Evolutionary conservation across 331 rosid genomes (phyloP), one percentile per base, ranked within the genome.

Genomic region (Rosa hybrid): DNA sequence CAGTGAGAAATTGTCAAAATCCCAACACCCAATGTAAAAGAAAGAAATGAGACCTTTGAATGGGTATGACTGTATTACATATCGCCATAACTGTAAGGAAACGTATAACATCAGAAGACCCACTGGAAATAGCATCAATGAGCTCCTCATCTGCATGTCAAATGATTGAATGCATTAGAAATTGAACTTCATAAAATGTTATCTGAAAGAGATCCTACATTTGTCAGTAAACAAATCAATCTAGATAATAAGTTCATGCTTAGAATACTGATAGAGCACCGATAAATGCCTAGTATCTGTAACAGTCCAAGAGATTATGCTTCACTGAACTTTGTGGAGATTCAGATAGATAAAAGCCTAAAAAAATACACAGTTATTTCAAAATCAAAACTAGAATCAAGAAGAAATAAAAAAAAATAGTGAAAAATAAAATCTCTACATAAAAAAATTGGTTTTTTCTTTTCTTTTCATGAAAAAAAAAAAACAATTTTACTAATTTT

Each of bases 11-110:
- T 59, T 74, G 42, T 51, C 65, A 53, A 17, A 65, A 68, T 39
- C 87, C 71, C 71, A 65, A 74, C 78, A 79, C 71, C 53, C 68
- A 83, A 46, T 71, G 69, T 74, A 56, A 4, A 1, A 44, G 72
- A 11, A 75, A 44, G 71, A 82, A 57, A 86, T 81, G 63, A 86
- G 62, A 95, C 99, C 97, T 93, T 62, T 60, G 89, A 3, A 85
- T 87, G 50, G 99, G 99, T 83, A 91, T 78, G 51, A 93, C 98
- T 25, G 99, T 96, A 83, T 96, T 96, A 84, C 99, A 96, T 86
- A 93, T 89, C 13, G 99, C 96, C 99, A 96, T 96, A 80, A 93
- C 70, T 50, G 94, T 96, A 76, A 96, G 94, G 82, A 96, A 93
- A 53, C 81, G 89, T 69, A 89, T 71, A 63, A 86, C 93, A 20